Evolutionary conservation across 306 rosid species (phyloP).

Genomic region (Oemleria cerasiformis): DNA sequence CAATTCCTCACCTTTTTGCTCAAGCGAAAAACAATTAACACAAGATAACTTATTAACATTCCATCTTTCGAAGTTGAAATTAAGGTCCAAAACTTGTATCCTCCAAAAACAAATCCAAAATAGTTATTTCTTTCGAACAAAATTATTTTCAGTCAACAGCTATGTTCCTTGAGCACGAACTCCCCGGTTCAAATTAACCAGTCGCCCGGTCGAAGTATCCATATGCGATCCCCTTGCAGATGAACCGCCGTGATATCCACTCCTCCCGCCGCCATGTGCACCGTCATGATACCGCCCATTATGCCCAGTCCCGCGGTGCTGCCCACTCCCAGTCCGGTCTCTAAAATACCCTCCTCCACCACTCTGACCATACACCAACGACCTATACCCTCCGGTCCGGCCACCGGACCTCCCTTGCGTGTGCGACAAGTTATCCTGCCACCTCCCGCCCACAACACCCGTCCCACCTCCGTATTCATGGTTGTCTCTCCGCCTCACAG

Average conservation of each 20-base stretch:
- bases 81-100: neutral
- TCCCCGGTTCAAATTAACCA: constrained; percentile 73
- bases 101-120: neutral
- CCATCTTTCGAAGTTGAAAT: too few relatives aligned
- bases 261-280: constrained; percentile 31
- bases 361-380: constrained; percentile 35
- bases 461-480: constrained; percentile 67
- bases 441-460: constrained; percentile 51
- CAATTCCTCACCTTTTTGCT: too few relatives aligned
- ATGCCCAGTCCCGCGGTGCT: constrained; percentile 47
- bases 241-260: constrained; percentile 42
- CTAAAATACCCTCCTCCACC: constrained; percentile 48
- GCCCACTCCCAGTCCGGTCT: constrained; percentile 42
- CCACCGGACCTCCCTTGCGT: constrained; percentile 66
- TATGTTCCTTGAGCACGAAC: constrained; percentile 36
- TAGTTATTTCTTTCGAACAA: neutral
- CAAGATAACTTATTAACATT: too few relatives aligned
- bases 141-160: neutral
- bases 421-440: constrained; percentile 61
- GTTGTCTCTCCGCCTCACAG: constrained; percentile 66
- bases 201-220: constrained; percentile 49
- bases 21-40: too few relatives aligned
- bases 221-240: constrained; percentile 62
- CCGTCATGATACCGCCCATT: constrained; percentile 41
- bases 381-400: constrained; percentile 58